These are phyloP conservation scores for Pleurostoma richardsiae DNA, from an alignment of 2,329 filamentous ascomycete genomes.

Conservation along the genomic window DNA sequence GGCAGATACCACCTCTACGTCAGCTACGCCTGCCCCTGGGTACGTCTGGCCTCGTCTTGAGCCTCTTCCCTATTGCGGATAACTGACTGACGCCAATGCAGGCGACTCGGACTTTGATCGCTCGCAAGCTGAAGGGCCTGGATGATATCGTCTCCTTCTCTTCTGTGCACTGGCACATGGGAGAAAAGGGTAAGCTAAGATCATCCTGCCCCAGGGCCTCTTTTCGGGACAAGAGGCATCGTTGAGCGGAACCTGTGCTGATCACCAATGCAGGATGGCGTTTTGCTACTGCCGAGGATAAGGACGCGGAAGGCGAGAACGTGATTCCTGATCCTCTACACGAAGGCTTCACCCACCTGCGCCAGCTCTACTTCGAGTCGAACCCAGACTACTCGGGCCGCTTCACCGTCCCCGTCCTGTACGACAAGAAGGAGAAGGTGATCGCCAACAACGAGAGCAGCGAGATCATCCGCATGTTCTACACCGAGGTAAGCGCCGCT, in stretches of 20 bases:
- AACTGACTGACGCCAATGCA: constrained; percentile 7
- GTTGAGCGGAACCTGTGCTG: neutral
- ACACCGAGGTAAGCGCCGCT: constrained; percentile 64
- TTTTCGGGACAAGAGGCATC: neutral
- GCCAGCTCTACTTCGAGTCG: constrained; percentile 73
- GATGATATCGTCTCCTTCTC: constrained; percentile 77
- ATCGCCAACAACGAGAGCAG: constrained; percentile 92
- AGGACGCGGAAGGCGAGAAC: constrained; percentile 50
- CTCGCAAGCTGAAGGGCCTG: constrained; percentile 84
- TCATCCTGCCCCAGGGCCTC: neutral
- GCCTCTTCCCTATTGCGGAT: too few relatives aligned
- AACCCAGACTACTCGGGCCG: constrained; percentile 69
- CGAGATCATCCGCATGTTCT: constrained; percentile 90
- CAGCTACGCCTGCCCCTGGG: constrained; percentile 92
- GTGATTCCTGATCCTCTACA: constrained; percentile 66
- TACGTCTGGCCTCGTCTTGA: constrained; percentile 16
- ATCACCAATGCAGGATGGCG: constrained; percentile 64
- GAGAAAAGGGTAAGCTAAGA: constrained; percentile 36
- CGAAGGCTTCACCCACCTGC: constrained; percentile 63
- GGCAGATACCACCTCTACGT: constrained; percentile 92
- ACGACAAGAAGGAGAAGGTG: constrained; percentile 67
- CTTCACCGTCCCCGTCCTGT: constrained; percentile 85
- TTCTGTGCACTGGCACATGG: constrained; percentile 90
- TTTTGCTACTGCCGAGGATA: constrained; percentile 63
- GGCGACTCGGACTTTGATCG: constrained; percentile 82